Percentiles rank a stretch among this genome's conserved stretches.
Evolutionary conservation across 495 filamentous ascomycete species (phyloP).

Genomic region (Rostrohypoxylon terebratum): DNA sequence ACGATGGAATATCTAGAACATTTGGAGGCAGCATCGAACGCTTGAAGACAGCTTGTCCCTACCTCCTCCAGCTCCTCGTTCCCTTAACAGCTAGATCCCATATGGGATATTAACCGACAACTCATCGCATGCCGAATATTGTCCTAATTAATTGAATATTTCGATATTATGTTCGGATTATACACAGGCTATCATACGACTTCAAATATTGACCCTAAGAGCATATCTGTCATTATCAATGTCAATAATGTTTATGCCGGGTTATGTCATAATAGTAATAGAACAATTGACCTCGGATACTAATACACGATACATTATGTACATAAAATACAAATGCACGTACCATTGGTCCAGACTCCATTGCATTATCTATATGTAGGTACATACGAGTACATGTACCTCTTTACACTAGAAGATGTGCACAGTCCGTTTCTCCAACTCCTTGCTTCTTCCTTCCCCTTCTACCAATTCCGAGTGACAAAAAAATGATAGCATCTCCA

Average conservation of each 20-base stretch:
- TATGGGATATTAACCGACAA: conserved; percentile 35
- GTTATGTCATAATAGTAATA: conserved; percentile 9
- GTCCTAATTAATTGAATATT: conserved; percentile 23
- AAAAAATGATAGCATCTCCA: conserved; percentile 9
- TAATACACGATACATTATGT: background rate
- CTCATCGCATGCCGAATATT: conserved; percentile 32
- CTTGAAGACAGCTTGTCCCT: conserved; percentile 18
- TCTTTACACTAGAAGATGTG: too few species aligned
- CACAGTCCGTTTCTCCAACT: conserved; percentile 1
- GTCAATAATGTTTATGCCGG: background rate
- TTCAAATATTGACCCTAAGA: conserved; percentile 4
- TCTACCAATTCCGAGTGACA: conserved; percentile 6
- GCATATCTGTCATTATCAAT: conserved; percentile 2
- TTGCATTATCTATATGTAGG: background rate
- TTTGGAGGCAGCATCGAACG: background rate
- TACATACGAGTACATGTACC: background rate
- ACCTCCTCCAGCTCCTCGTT: background rate
- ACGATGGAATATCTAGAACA: conserved; percentile 11
- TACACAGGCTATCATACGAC: conserved; percentile 11
- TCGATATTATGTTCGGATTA: background rate
- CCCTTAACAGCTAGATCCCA: background rate
- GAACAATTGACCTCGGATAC: background rate
- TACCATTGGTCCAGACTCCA: too few species aligned
- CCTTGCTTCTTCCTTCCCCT: conserved; percentile 3
- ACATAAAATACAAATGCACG: background rate